phyloP scores from a whole-genome alignment of 345 rosid genomes.

The Dipteronia sinensis region DNA sequence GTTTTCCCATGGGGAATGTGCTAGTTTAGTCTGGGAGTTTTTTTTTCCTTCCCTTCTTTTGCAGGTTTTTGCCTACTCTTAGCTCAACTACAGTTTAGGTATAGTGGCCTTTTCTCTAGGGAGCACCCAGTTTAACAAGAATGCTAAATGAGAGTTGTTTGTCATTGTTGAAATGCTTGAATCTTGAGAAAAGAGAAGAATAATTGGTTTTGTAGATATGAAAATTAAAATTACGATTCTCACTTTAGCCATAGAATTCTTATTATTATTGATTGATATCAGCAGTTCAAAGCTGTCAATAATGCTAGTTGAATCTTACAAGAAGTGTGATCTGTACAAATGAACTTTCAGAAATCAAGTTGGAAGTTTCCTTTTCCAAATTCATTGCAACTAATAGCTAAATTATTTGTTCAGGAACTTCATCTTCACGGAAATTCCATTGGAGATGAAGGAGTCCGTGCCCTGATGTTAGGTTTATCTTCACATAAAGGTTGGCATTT shows the following conservation, averaged over 20 bases:
- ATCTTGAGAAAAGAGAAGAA: background rate
- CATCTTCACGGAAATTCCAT: conserved; percentile 92
- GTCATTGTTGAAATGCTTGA: background rate
- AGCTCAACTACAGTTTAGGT: background rate
- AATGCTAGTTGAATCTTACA: background rate
- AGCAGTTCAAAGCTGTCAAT: background rate
- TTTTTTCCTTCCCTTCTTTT: background rate
- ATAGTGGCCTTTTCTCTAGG: background rate
- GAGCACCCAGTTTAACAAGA: background rate
- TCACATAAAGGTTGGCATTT: conserved; percentile 68
- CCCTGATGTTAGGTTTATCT: conserved; percentile 81
- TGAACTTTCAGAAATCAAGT: background rate
- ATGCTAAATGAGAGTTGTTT: background rate
- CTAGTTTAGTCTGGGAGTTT: background rate
- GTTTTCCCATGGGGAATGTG: background rate
- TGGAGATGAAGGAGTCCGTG: conserved; percentile 93
- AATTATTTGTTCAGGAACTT: conserved; percentile 64
- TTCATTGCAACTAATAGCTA: conserved; percentile 3
- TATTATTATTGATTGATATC: background rate
- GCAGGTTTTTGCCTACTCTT: background rate
- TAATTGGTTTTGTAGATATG: background rate
- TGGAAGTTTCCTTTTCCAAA: background rate
- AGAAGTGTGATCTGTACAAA: background rate
- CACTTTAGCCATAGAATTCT: background rate
- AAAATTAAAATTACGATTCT: background rate